Conservation (phyloP, 345 rosid species). For the Erysimum cheiranthoides region DNA sequence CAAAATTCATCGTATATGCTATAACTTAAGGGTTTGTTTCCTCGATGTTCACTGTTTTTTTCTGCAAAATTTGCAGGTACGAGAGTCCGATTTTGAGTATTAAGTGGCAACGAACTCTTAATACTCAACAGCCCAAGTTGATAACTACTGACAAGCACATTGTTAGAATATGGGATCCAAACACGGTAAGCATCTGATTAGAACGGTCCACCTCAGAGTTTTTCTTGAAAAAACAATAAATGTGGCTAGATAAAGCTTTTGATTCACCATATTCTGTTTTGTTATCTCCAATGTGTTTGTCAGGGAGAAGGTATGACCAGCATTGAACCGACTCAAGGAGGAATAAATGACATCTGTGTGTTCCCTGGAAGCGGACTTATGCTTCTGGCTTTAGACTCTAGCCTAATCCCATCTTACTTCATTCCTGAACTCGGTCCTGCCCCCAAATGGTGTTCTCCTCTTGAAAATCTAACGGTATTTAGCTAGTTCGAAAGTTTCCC, state of each 20-base stretch:
- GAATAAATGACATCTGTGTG: conserved; percentile 86
- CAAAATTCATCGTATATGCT: conserved; percentile 6
- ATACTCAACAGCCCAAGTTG: conserved; percentile 75
- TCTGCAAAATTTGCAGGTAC: conserved; percentile 60
- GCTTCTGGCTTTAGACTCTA: conserved; percentile 80
- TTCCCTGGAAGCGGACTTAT: conserved; percentile 87
- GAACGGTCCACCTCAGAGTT: neutral
- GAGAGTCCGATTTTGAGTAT: conserved; percentile 88
- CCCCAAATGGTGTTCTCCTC: conserved; percentile 87
- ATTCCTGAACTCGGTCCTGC: conserved; percentile 95
- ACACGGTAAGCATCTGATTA: conserved; percentile 60
- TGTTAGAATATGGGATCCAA: conserved; percentile 98
- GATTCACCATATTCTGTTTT: conserved; percentile 5
- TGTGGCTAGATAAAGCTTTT: conserved; percentile 5
- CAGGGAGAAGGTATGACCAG: conserved; percentile 95
- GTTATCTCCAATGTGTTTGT: neutral
- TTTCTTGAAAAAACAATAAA: neutral
- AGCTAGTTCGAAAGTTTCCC: conserved; percentile 1
- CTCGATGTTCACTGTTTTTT: conserved; percentile 15
- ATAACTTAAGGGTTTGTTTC: neutral
- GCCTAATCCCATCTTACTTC: conserved; percentile 88
- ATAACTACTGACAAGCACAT: conserved; percentile 80
- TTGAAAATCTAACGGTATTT: conserved; percentile 82
- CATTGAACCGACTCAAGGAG: conserved; percentile 87
- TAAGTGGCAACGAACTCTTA: conserved; percentile 88